Evolutionary conservation across 2,329 filamentous ascomycete species (phyloP).

Genomic region (Alternaria triticimaculans): DNA sequence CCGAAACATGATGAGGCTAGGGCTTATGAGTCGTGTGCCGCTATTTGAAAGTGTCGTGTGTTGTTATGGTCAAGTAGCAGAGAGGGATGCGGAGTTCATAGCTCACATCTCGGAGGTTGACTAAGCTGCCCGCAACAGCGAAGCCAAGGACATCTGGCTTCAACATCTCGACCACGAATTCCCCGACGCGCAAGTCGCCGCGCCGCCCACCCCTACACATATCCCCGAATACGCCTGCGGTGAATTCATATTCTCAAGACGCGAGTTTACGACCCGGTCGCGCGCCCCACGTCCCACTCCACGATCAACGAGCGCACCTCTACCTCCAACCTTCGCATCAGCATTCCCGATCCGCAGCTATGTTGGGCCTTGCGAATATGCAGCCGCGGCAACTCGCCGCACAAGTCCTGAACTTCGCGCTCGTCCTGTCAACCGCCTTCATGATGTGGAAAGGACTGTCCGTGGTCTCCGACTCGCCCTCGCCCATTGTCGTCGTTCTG

Average conservation of each 20-base stretch:
- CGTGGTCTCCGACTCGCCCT: conserved; percentile 69
- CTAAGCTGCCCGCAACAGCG: conserved; percentile 29
- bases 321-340: conserved; percentile 1
- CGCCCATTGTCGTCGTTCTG: conserved; percentile 81
- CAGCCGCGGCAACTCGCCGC: conserved; percentile 82
- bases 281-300: neutral
- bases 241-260: neutral
- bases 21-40: neutral
- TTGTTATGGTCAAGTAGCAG: neutral
- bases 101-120: conserved; percentile 23
- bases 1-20: neutral
- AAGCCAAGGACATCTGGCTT: conserved; percentile 41
- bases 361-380: conserved; percentile 61
- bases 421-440: conserved; percentile 89
- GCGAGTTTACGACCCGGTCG: neutral
- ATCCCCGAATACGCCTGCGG: neutral
- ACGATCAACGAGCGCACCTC: neutral
- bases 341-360: conserved; percentile 23
- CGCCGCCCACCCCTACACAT: neutral
- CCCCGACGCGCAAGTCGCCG: conserved; percentile 12
- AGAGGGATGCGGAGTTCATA: conserved; percentile 12
- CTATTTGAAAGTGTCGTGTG: neutral
- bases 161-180: conserved; percentile 28
- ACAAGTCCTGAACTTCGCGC: conserved; percentile 87
- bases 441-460: conserved; percentile 92